Conservation (phyloP, 805 yeast genomes). For the Kuraishia cidri region DNA sequence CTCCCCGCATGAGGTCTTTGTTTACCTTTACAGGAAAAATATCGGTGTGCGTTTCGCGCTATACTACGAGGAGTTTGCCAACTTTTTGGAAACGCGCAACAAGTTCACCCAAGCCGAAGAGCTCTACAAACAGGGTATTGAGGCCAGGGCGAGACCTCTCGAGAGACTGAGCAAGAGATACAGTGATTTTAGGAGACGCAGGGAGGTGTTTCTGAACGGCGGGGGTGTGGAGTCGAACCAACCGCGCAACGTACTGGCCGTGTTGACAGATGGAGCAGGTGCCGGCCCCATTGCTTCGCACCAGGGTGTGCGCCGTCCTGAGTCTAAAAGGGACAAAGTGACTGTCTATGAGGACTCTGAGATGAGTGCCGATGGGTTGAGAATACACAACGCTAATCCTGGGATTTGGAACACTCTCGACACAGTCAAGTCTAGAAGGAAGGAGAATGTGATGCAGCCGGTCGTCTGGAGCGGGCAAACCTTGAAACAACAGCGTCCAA, state of each 20-base stretch:
- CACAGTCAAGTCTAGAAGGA: conserved; percentile 3
- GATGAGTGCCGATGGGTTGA: background rate
- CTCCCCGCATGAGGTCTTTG: conserved; percentile 61
- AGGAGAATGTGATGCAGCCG: conserved; percentile 49
- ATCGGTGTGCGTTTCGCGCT: conserved; percentile 63
- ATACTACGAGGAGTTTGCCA: conserved; percentile 76
- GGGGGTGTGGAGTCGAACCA: conserved; percentile 4
- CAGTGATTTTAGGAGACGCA: conserved; percentile 32
- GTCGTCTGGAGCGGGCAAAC: conserved; percentile 59
- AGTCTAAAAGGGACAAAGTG: no score
- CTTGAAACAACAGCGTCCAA: conserved; percentile 25
- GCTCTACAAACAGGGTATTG: conserved; percentile 51
- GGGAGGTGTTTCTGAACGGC: conserved; percentile 13
- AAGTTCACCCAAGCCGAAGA: conserved; percentile 46
- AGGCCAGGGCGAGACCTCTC: conserved; percentile 57
- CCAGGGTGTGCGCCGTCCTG: background rate
- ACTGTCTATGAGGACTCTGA: background rate
- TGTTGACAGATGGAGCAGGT: background rate
- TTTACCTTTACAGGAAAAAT: conserved; percentile 58
- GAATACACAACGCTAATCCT: background rate
- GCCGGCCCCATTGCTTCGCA: background rate
- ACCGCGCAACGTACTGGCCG: background rate
- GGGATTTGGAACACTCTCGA: background rate
- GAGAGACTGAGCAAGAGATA: conserved; percentile 32
- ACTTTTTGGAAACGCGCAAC: conserved; percentile 41